Conservation (phyloP, 805 yeast genomes). For the Myxozyma geophila region DNA sequence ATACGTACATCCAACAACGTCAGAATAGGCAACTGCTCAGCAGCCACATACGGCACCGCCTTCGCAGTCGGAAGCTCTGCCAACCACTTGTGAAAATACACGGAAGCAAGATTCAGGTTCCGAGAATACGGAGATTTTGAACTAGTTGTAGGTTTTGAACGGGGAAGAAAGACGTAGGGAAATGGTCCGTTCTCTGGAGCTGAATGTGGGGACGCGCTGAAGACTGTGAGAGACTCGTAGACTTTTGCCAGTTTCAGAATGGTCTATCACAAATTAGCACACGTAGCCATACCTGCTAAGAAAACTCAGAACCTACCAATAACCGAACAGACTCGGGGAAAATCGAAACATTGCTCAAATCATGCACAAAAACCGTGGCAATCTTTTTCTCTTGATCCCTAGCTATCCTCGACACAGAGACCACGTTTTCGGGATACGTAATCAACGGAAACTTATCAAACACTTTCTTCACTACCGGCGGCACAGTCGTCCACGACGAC, state of each 20-base stretch:
- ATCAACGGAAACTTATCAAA: constrained; percentile 30
- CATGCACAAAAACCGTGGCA: constrained; percentile 25
- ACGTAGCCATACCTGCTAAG: background rate
- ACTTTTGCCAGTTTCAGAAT: constrained; percentile 9
- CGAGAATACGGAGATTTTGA: background rate
- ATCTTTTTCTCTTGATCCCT: constrained; percentile 2
- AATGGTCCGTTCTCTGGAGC: constrained; percentile 21
- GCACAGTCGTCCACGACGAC: constrained; percentile 22
- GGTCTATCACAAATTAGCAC: constrained; percentile 6
- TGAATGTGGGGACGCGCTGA: constrained; percentile 24
- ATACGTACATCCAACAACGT: constrained; percentile 19
- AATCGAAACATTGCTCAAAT: constrained; percentile 7
- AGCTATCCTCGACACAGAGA: background rate
- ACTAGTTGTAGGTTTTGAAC: background rate
- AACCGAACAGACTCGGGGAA: constrained; percentile 24
- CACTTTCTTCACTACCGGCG: constrained; percentile 20
- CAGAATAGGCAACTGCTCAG: constrained; percentile 7
- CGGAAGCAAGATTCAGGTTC: background rate
- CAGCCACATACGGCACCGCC: background rate
- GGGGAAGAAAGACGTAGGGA: constrained; percentile 24
- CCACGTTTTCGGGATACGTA: constrained; percentile 10
- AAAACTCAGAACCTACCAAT: constrained; percentile 16
- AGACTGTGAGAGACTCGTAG: constrained; percentile 1
- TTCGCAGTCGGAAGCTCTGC: background rate
- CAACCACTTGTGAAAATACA: constrained; percentile 5